These are phyloP conservation scores for Aspergillus aculeatus DNA, from an alignment of 2,329 filamentous ascomycete genomes.

Conservation along the genomic window DNA sequence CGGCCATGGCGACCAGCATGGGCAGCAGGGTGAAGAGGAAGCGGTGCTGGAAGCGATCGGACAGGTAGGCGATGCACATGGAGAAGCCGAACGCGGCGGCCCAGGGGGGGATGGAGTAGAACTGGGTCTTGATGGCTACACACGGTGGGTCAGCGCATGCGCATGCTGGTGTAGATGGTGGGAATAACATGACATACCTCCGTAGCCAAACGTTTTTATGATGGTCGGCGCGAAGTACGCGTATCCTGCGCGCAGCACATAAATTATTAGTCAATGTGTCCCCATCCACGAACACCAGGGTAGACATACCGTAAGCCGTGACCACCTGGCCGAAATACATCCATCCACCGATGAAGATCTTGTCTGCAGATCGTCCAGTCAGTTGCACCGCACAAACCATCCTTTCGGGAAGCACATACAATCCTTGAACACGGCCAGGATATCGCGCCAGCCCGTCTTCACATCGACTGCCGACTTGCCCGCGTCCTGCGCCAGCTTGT, in stretches of 20 bases:
- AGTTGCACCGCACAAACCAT: slow-evolving; percentile 6
- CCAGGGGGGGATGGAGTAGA: slow-evolving; percentile 58
- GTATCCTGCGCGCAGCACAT: slow-evolving; percentile 46
- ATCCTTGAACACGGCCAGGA: slow-evolving; percentile 67
- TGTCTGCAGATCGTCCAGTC: slow-evolving; percentile 39
- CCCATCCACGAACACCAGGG: no score
- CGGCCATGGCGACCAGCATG: slow-evolving; percentile 66
- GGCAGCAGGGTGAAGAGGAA: slow-evolving; percentile 69
- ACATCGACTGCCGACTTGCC: slow-evolving; percentile 64
- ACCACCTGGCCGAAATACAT: slow-evolving; percentile 81
- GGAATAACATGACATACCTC: slow-evolving; percentile 23
- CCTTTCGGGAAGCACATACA: slow-evolving; percentile 33
- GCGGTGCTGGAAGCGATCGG: slow-evolving; percentile 72
- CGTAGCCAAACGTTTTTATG: slow-evolving; percentile 64
- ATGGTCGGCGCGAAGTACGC: slow-evolving; percentile 76
- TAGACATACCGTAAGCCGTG: slow-evolving; percentile 60
- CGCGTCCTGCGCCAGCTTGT: slow-evolving; percentile 65
- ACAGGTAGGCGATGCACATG: slow-evolving; percentile 69
- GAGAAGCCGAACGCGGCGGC: slow-evolving; percentile 73
- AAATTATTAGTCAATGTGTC: background rate
- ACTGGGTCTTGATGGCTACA: slow-evolving; percentile 48
- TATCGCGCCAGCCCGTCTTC: slow-evolving; percentile 58
- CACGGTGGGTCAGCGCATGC: no score
- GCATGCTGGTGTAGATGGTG: no score
- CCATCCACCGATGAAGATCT: slow-evolving; percentile 69